Evolutionary conservation across 2,329 filamentous ascomycete genomes (phyloP).

Genomic region (Sclerotinia sclerotiorum): DNA sequence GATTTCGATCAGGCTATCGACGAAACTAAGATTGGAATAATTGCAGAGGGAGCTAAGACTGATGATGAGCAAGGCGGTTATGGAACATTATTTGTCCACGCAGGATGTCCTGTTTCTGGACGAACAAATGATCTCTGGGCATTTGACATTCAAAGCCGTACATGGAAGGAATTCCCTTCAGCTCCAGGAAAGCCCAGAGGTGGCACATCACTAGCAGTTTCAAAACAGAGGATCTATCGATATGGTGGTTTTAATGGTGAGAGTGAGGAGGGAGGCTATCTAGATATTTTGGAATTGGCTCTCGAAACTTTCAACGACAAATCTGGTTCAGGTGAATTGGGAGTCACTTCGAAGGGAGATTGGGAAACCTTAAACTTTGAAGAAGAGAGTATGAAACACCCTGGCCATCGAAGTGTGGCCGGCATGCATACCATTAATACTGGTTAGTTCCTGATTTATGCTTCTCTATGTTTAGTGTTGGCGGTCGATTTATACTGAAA

Average conservation of each 20-base stretch:
- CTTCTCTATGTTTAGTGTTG: background rate
- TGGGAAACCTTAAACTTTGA: conserved; percentile 55
- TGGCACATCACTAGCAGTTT: conserved; percentile 66
- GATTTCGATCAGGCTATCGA: conserved; percentile 43
- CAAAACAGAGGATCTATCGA: conserved; percentile 66
- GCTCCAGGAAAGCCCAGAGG: conserved; percentile 67
- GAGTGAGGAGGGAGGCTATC: conserved; percentile 64
- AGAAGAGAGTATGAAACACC: conserved; percentile 49
- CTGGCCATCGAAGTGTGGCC: conserved; percentile 54
- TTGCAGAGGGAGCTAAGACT: conserved; percentile 55
- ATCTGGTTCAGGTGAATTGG: conserved; percentile 50
- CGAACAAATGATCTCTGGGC: conserved; percentile 72
- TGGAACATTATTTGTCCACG: conserved; percentile 73
- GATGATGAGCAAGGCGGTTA: conserved; percentile 64
- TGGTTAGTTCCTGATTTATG: conserved; percentile 38
- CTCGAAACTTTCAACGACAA: conserved; percentile 57
- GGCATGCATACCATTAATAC: conserved; percentile 56
- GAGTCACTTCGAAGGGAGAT: conserved; percentile 50
- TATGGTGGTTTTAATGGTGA: conserved; percentile 79
- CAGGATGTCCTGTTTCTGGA: conserved; percentile 65
- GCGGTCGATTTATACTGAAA: background rate
- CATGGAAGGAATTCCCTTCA: conserved; percentile 66
- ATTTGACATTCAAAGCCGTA: conserved; percentile 63
- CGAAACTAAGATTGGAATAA: conserved; percentile 56
- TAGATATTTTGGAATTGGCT: conserved; percentile 65